These are phyloP conservation scores for Pythium graminicola DNA, from an alignment of 352 stramenopile species.

Conservation along the genomic window DNA sequence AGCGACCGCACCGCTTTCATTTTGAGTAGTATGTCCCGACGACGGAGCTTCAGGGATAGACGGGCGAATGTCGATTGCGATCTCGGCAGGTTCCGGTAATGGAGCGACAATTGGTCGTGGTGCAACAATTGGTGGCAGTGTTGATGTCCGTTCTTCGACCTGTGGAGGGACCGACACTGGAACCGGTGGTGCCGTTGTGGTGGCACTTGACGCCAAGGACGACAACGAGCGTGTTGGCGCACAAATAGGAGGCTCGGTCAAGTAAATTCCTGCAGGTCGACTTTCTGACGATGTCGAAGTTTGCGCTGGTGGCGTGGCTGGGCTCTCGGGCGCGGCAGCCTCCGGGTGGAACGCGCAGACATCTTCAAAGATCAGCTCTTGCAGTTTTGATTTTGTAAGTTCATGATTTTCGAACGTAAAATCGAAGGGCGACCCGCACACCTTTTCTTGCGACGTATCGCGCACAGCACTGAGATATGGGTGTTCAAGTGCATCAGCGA, in stretches of 20 bases:
- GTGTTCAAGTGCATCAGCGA: conserved; percentile 88
- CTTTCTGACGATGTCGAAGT: conserved; percentile 9
- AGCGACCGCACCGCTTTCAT: conserved; percentile 1
- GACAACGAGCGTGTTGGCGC: conserved; percentile 15
- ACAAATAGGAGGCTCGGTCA: conserved; percentile 19
- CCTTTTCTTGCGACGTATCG: conserved; percentile 85
- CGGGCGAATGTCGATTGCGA: conserved; percentile 36
- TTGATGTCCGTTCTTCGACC: conserved; percentile 4
- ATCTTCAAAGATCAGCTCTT: conserved; percentile 83
- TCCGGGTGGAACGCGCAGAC: conserved; percentile 75
- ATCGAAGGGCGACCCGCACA: conserved; percentile 56
- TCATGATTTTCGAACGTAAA: conserved; percentile 87
- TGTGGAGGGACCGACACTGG: conserved; percentile 8
- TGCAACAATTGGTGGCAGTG: conserved; percentile 8
- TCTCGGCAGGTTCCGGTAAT: conserved; percentile 13
- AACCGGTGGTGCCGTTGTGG: conserved; percentile 4
- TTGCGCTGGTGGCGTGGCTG: conserved; percentile 7
- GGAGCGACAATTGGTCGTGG: conserved; percentile 2
- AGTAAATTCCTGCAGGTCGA: conserved; percentile 13
- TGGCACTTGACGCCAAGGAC: not conserved
- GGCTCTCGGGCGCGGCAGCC: conserved; percentile 39
- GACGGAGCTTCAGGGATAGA: conserved; percentile 14
- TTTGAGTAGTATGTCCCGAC: not conserved
- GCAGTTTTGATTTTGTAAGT: conserved; percentile 72
- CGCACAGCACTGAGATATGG: conserved; percentile 87